A percentile compares a stretch with the other conserved stretches of the same genome.
Evolutionary conservation across 2,329 filamentous ascomycete genomes (phyloP).

Genomic region (Lizonia empirigonia): DNA sequence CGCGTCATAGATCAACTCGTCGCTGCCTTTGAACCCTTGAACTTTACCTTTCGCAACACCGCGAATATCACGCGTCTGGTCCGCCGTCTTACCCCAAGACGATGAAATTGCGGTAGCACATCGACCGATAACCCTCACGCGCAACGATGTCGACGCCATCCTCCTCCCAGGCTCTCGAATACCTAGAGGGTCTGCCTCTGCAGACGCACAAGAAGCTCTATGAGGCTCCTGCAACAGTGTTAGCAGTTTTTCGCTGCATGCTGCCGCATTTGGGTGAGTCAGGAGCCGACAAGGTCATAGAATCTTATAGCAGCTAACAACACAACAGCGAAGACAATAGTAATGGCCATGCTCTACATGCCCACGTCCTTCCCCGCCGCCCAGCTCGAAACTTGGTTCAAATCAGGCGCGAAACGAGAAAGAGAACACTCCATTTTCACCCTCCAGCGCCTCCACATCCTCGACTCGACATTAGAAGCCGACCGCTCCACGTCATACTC

Average conservation of each 20-base stretch:
- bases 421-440: constrained; percentile 84
- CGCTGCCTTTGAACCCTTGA: not conserved
- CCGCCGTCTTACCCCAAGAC: constrained; percentile 18
- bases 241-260: constrained; percentile 97
- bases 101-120: constrained; percentile 43
- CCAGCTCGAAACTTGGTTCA: constrained; percentile 86
- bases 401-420: constrained; percentile 70
- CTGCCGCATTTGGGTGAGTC: constrained; percentile 79
- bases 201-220: constrained; percentile 91
- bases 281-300: not conserved
- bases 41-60: constrained; percentile 21
- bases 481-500: constrained; percentile 73
- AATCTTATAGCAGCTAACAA: constrained; percentile 1
- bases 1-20: constrained; percentile 28
- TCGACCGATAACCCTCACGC: constrained; percentile 36
- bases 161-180: constrained; percentile 74
- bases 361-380: constrained; percentile 76
- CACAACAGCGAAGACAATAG: constrained; percentile 81
- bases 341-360: constrained; percentile 94
- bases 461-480: constrained; percentile 61
- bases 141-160: constrained; percentile 59
- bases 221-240: constrained; percentile 90
- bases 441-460: constrained; percentile 84
- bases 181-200: constrained; percentile 88
- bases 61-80: constrained; percentile 23